Evolutionary conservation across 768 basidiomycete species (phyloP).

Genomic region (Amanita fuliginea): DNA sequence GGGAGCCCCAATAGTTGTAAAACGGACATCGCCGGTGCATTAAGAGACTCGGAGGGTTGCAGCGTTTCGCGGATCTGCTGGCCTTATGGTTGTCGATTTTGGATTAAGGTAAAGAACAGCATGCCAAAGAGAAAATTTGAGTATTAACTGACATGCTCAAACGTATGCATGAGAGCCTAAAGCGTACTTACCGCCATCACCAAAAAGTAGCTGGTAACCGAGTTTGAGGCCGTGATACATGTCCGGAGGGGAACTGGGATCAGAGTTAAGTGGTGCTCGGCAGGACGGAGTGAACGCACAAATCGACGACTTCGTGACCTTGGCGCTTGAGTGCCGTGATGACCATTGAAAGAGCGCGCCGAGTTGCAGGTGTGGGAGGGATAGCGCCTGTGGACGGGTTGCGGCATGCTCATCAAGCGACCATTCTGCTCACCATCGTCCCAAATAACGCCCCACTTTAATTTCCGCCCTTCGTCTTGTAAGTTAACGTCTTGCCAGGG

Average conservation of each 20-base stretch:
- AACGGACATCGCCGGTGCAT: constrained; percentile 13
- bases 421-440: constrained; percentile 38
- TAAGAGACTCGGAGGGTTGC: constrained; percentile 21
- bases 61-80: constrained; percentile 26
- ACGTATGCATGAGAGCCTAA: constrained; percentile 3
- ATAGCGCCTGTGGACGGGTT: constrained; percentile 33
- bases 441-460: constrained; percentile 56
- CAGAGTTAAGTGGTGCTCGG: not conserved
- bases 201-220: constrained; percentile 44
- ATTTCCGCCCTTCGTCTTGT: constrained; percentile 34
- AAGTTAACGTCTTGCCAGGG: constrained; percentile 38
- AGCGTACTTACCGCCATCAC: constrained; percentile 36
- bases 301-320: constrained; percentile 53
- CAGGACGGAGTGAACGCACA: constrained; percentile 28
- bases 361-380: constrained; percentile 52
- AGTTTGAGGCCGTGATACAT: constrained; percentile 38
- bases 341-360: constrained; percentile 41
- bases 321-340: constrained; percentile 40
- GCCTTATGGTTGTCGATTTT: constrained; percentile 21
- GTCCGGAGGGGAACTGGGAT: constrained; percentile 29
- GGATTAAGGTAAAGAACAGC: constrained; percentile 3
- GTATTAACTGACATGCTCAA: constrained; percentile 1
- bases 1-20: constrained; percentile 18
- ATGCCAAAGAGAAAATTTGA: not conserved
- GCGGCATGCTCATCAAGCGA: not conserved